Percentiles rank a stretch among this genome's conserved stretches.
phyloP scores from a whole-genome alignment of 2,329 filamentous ascomycete species.

The Clonostachys sp. region DNA sequence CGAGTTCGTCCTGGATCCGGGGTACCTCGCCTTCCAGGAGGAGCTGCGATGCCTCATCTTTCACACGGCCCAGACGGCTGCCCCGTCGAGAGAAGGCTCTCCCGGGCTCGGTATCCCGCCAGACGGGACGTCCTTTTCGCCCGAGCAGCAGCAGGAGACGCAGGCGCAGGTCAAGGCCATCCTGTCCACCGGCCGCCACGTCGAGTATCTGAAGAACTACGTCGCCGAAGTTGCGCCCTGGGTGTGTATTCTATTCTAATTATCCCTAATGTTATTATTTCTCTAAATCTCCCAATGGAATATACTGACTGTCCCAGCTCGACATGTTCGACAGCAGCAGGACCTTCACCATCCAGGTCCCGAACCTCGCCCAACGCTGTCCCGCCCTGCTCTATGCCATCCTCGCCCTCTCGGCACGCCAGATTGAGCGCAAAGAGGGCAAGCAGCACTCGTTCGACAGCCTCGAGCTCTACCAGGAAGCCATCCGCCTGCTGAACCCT shows the following conservation, averaged over 20 bases:
- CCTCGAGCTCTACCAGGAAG: conserved; percentile 49
- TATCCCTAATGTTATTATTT: conserved; percentile 2
- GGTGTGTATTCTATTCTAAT: conserved; percentile 17
- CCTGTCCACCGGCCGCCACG: conserved; percentile 21
- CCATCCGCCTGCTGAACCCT: conserved; percentile 35
- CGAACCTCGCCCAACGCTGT: conserved; percentile 39
- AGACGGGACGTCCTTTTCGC: conserved; percentile 1
- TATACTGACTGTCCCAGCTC: conserved; percentile 24
- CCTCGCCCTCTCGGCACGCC: conserved; percentile 48
- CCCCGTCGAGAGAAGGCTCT: conserved; percentile 31
- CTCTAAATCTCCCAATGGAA: background rate
- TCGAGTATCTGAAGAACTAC: conserved; percentile 42
- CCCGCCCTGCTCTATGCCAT: conserved; percentile 44
- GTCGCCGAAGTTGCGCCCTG: conserved; percentile 49
- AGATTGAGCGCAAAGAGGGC: conserved; percentile 44
- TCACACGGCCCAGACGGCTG: conserved; percentile 35
- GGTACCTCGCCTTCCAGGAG: conserved; percentile 38
- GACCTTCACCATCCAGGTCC: conserved; percentile 47
- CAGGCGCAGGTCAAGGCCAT: conserved; percentile 14
- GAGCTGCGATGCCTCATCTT: conserved; percentile 40
- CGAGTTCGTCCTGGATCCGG: conserved; percentile 29
- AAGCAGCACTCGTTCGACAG: conserved; percentile 41
- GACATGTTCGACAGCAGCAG: conserved; percentile 53
- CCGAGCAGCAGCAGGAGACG: conserved; percentile 10
- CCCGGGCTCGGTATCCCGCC: conserved; percentile 15